Percentiles rank a stretch among this genome's conserved stretches.
phyloP scores from a whole-genome alignment of 805 yeast genomes.

The Wickerhamiella spandovensis region DNA sequence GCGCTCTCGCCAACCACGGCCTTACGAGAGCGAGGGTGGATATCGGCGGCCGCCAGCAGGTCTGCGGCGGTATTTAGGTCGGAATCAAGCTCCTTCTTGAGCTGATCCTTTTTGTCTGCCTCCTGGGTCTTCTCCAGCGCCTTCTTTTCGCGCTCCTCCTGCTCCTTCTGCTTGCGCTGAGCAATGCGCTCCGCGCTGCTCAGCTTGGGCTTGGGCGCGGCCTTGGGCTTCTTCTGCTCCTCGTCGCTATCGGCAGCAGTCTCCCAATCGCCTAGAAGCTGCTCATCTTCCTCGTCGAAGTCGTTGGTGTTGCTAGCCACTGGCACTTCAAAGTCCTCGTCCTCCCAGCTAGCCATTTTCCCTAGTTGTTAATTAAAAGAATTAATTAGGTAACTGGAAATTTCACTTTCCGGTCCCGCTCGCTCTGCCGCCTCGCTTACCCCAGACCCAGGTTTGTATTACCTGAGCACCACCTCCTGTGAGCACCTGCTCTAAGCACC shows the following conservation, averaged over 20 bases:
- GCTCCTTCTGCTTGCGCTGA: constrained; percentile 30
- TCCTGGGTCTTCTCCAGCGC: constrained; percentile 34
- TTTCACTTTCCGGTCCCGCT: too few relatives aligned
- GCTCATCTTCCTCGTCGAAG: constrained; percentile 71
- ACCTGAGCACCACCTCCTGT: too few relatives aligned
- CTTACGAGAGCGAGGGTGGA: constrained; percentile 31
- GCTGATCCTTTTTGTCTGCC: constrained; percentile 62
- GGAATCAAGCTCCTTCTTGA: constrained; percentile 66
- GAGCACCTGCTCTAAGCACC: too few relatives aligned
- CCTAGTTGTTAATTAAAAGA: too few relatives aligned
- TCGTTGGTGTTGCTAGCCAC: constrained; percentile 54
- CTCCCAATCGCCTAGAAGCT: constrained; percentile 90
- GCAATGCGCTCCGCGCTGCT: constrained; percentile 30
- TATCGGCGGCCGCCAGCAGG: constrained; percentile 57
- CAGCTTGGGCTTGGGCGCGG: constrained; percentile 33
- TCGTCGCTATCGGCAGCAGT: constrained; percentile 55
- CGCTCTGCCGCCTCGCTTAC: too few relatives aligned
- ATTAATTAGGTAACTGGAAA: neutral
- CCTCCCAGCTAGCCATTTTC: constrained; percentile 37
- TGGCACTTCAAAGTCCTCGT: constrained; percentile 72
- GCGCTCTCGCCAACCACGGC: constrained; percentile 27
- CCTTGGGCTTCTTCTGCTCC: constrained; percentile 28
- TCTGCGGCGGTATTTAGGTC: constrained; percentile 91
- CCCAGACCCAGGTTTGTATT: too few relatives aligned
- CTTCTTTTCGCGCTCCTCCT: constrained; percentile 35